These are phyloP conservation scores for Candida nanaspora DNA, from an alignment of 805 yeast species.

Conservation along the genomic window DNA sequence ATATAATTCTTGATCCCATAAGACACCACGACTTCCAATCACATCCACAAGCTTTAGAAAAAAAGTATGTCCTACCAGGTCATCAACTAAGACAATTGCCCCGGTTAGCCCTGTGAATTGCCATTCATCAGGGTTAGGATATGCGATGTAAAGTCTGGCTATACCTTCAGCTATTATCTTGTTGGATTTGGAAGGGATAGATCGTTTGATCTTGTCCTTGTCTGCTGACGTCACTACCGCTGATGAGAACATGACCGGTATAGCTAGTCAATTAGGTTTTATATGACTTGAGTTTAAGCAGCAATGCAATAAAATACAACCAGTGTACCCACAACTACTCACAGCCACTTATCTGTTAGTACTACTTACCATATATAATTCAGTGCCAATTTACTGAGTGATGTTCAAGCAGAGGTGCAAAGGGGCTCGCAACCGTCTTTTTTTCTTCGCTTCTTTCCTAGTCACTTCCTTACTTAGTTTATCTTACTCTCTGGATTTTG, in stretches of 20 bases:
- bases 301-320: no score
- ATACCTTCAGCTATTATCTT: constrained; percentile 87
- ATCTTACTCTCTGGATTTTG: no score
- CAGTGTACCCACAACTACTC: no score
- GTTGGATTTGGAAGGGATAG: constrained; percentile 80
- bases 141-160: constrained; percentile 83
- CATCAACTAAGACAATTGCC: constrained; percentile 83
- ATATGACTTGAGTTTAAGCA: no score
- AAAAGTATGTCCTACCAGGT: constrained; percentile 88
- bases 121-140: constrained; percentile 81
- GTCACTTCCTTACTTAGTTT: no score
- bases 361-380: no score
- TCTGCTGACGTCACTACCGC: constrained; percentile 47
- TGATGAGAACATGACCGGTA: constrained; percentile 13
- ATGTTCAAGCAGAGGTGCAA: constrained; percentile 1
- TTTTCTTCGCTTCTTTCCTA: not conserved
- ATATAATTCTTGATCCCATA: constrained; percentile 96
- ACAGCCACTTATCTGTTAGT: no score
- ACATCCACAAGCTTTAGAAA: constrained; percentile 87
- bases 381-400: no score
- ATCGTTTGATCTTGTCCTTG: constrained; percentile 84
- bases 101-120: constrained; percentile 84
- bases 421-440: not conserved
- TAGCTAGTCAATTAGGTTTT: no score
- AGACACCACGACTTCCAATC: constrained; percentile 71